phyloP scores from a whole-genome alignment of 2,329 filamentous ascomycete genomes.

The Scytalidium lignicola region DNA sequence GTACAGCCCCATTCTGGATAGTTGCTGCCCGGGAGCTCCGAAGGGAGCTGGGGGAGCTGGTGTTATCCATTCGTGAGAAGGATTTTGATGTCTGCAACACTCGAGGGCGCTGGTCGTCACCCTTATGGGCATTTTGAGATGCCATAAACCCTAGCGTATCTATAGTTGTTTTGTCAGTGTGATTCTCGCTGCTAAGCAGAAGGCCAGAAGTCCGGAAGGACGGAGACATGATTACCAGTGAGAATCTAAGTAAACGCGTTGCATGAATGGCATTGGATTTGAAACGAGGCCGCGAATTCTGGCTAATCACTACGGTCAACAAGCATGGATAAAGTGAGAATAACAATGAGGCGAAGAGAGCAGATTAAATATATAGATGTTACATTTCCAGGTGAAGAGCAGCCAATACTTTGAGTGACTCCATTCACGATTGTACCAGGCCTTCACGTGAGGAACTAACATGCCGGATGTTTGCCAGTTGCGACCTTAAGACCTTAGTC shows the following conservation, averaged over 20 bases:
- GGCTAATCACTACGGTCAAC: conserved; percentile 15
- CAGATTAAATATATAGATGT: conserved; percentile 8
- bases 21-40: conserved; percentile 25
- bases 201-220: conserved; percentile 1
- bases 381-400: conserved; percentile 15
- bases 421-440: not conserved
- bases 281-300: conserved; percentile 22
- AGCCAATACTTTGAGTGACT: not conserved
- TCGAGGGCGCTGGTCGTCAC: conserved; percentile 22
- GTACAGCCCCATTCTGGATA: conserved; percentile 23
- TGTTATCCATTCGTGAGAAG: conserved; percentile 30
- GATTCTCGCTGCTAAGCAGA: conserved; percentile 5
- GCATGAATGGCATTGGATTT: conserved; percentile 25
- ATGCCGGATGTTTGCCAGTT: not conserved
- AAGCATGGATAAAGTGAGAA: conserved; percentile 12
- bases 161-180: conserved; percentile 25
- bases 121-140: conserved; percentile 17
- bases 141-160: conserved; percentile 28
- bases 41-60: conserved; percentile 13
- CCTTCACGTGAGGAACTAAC: conserved; percentile 2
- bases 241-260: conserved; percentile 13
- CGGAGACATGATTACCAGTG: conserved; percentile 12
- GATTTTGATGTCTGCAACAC: conserved; percentile 32
- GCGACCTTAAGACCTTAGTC: not conserved
- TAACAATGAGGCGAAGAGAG: conserved; percentile 10